These are phyloP conservation scores for Aspergillus pseudoviridinutans DNA, from an alignment of 2,329 filamentous ascomycete genomes.

Conservation along the genomic window DNA sequence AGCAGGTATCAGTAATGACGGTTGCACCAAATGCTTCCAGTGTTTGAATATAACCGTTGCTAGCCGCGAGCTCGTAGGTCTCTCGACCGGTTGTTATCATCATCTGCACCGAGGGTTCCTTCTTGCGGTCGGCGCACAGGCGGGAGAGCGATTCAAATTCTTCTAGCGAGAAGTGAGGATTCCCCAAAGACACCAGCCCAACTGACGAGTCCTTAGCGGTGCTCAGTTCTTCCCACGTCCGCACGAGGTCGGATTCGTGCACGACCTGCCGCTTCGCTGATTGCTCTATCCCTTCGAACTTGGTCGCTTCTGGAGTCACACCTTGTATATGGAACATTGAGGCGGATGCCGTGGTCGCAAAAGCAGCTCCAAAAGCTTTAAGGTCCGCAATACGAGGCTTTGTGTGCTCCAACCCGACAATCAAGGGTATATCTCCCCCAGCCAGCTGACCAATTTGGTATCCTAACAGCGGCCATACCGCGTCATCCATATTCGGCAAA, in stretches of 20 bases:
- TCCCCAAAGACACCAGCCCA: constrained; percentile 43
- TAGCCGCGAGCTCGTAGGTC: constrained; percentile 16
- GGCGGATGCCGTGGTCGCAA: constrained; percentile 41
- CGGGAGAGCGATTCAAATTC: constrained; percentile 34
- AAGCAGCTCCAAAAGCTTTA: constrained; percentile 45
- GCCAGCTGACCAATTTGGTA: constrained; percentile 34
- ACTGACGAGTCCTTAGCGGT: constrained; percentile 18
- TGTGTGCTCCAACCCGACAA: constrained; percentile 31
- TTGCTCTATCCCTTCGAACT: constrained; percentile 5
- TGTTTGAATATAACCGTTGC: constrained; percentile 25
- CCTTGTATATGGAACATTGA: constrained; percentile 45
- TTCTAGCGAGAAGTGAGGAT: constrained; percentile 42
- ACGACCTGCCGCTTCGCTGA: neutral
- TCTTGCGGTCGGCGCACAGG: constrained; percentile 26
- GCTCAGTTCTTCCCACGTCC: constrained; percentile 18
- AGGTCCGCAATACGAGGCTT: constrained; percentile 27
- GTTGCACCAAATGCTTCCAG: constrained; percentile 38
- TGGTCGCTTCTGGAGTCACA: constrained; percentile 37
- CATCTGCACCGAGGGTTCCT: constrained; percentile 8
- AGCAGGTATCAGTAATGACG: constrained; percentile 46
- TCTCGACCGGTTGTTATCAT: constrained; percentile 21
- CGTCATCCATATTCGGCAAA: constrained; percentile 25
- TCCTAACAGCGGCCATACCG: constrained; percentile 39
- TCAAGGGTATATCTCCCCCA: constrained; percentile 30
- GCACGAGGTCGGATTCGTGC: constrained; percentile 3